A percentile compares a stretch with the other conserved stretches of the same genome.
Evolutionary conservation across 495 filamentous ascomycete genomes (phyloP).

Genomic region (Aspergillus haitiensis): DNA sequence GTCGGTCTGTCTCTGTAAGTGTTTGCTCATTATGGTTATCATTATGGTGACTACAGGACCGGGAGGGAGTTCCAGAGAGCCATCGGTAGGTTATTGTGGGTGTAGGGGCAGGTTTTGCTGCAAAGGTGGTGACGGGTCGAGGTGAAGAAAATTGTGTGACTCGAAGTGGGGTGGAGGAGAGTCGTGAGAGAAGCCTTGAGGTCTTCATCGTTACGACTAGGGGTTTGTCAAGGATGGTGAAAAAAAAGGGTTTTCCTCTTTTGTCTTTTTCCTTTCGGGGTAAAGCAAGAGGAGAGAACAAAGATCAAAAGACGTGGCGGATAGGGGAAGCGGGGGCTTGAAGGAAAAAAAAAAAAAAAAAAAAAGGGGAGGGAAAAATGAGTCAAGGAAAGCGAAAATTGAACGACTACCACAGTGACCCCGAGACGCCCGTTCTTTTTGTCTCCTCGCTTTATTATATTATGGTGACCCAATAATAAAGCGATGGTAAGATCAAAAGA

Average conservation of each 20-base stretch:
- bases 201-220: slow-evolving; percentile 27
- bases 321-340: slow-evolving; percentile 7
- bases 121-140: background rate
- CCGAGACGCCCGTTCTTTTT: no score
- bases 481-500: background rate
- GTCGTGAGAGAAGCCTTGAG: slow-evolving; percentile 28
- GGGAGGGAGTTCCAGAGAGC: slow-evolving; percentile 11
- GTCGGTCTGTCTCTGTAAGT: slow-evolving; percentile 31
- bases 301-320: background rate
- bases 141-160: background rate
- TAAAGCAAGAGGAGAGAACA: background rate
- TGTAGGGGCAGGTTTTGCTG: background rate
- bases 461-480: background rate
- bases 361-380: background rate
- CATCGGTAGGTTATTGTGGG: background rate
- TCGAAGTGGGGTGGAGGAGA: slow-evolving; percentile 5
- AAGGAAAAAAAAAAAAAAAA: slow-evolving; percentile 11
- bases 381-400: background rate
- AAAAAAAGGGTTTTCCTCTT: background rate
- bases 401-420: background rate
- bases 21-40: slow-evolving; percentile 18
- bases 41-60: slow-evolving; percentile 14
- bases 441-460: background rate
- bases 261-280: background rate
- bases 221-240: background rate